phyloP scores from a whole-genome alignment of 1,284 basidiomycete species.

The Fistulinella staudtii region DNA sequence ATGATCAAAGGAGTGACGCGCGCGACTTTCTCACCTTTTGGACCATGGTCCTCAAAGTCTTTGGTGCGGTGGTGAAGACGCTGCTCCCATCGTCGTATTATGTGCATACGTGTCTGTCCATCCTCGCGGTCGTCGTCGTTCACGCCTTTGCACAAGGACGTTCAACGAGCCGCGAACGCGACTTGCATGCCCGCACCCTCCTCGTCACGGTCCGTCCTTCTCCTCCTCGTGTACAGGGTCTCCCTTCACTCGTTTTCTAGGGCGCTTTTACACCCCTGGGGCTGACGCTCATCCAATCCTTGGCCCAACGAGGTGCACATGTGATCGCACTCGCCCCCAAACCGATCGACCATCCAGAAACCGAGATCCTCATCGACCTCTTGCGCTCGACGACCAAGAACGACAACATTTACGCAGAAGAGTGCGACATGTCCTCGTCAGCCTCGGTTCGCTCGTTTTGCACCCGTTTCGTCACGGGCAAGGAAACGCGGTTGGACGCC shows the following conservation, averaged over 20 bases:
- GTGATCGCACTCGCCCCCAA: conserved; percentile 65
- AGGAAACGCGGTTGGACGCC: conserved; percentile 66
- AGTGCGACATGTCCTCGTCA: conserved; percentile 64
- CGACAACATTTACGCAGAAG: conserved; percentile 68
- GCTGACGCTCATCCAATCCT: conserved; percentile 55
- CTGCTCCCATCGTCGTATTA: conserved; percentile 37
- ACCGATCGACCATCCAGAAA: conserved; percentile 50
- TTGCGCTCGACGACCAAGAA: conserved; percentile 66
- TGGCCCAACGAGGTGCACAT: conserved; percentile 70
- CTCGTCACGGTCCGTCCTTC: conserved; percentile 55
- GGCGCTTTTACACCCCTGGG: conserved; percentile 72
- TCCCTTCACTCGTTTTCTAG: conserved; percentile 38
- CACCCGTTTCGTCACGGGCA: conserved; percentile 56
- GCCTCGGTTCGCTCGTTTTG: conserved; percentile 64
- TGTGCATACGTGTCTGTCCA: conserved; percentile 44
- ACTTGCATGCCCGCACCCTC: conserved; percentile 67
- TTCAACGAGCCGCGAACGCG: conserved; percentile 63
- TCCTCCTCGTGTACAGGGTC: background rate
- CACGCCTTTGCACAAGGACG: conserved; percentile 64
- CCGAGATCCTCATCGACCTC: conserved; percentile 58
- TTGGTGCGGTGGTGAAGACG: conserved; percentile 17
- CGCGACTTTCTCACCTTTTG: too few relatives aligned
- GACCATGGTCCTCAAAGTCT: conserved; percentile 33
- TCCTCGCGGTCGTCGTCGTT: conserved; percentile 44
- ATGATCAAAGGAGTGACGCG: conserved; percentile 55